Conservation (phyloP, 2,329 filamentous ascomycete genomes). For the Trichocomaceae sp. region DNA sequence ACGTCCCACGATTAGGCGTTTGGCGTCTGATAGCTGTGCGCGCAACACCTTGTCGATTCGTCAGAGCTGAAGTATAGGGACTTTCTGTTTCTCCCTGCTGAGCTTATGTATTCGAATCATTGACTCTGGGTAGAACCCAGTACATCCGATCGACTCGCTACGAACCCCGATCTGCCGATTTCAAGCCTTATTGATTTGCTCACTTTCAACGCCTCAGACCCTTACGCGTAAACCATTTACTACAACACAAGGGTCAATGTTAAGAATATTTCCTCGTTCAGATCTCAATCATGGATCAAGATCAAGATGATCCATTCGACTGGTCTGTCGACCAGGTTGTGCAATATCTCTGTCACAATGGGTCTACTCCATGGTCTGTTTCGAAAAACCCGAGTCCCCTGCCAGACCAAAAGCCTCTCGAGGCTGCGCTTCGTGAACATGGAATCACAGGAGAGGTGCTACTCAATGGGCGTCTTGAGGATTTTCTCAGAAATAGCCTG, state of each 20-base stretch:
- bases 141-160: not conserved
- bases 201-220: not conserved
- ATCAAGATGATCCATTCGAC: constrained; percentile 58
- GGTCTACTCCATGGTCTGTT: constrained; percentile 39
- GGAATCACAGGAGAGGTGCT: constrained; percentile 61
- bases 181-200: not conserved
- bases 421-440: constrained; percentile 52
- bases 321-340: constrained; percentile 67
- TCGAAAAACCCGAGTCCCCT: constrained; percentile 31
- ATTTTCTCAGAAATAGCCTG: constrained; percentile 8
- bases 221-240: not conserved
- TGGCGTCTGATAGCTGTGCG: not conserved
- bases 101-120: not conserved
- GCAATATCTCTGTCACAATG: constrained; percentile 54
- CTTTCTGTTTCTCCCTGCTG: not conserved
- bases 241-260: not conserved
- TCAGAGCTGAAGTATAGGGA: not conserved
- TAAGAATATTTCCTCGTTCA: not conserved
- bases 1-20: not conserved
- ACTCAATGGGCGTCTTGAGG: constrained; percentile 7
- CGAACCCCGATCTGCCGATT: not conserved
- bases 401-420: constrained; percentile 50
- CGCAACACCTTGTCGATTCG: not conserved
- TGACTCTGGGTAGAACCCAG: not conserved
- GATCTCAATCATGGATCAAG: constrained; percentile 19